Evolutionary conservation across 2,329 filamentous ascomycete genomes (phyloP), one percentile per base, ranked within the genome.

Genomic region (Aspergillus quadricinctus): DNA sequence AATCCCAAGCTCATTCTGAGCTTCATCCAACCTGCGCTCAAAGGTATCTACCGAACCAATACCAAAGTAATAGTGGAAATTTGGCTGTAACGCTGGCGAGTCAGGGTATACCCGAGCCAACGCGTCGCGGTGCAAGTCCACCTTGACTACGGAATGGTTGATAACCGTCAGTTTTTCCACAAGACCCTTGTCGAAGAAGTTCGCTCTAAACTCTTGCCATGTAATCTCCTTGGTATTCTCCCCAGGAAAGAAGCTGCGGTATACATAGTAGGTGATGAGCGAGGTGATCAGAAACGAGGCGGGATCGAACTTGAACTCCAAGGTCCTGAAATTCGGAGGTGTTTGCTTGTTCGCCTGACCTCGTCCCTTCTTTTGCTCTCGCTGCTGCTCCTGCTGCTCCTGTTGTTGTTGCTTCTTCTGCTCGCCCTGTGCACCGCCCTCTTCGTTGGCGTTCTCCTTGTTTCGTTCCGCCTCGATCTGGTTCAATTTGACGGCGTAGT

Each of bases 21-120:
- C 92, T 61, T 90, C 85, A 60, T 97, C 93, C 53, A 99, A 78
- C 70, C 88, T 88, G 70, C 87, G 83, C 78, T 99, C 94, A 64
- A 99, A 99, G 8, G 88, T 88, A 62, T 99, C 93, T 28, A 96
- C 85, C 0, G 92, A 97, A 51, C 94, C 94, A 68, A 99, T 97
- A 56, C 89, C 90, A 81, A 99, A 97, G 77, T 91, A 92, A 77
- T 96, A 97, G 76, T 85, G 83, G 77, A 92, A 90, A 66, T 85
- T 85, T 21, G 83, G 81, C 64, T 86, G 84, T 27, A 80, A 79
- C 19, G 87, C 88, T 7, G 83, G 83, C 25, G 88, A 89, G 56
- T 93, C 90, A 2, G 90, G 89, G 67, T 92, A 92, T 75, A 88
- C 83, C 50, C 83, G 77, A 49, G 83, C 81, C 40, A 88, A 82